phyloP scores from a whole-genome alignment of 176 grass and related monocot species.

The Ensete glaucum region DNA sequence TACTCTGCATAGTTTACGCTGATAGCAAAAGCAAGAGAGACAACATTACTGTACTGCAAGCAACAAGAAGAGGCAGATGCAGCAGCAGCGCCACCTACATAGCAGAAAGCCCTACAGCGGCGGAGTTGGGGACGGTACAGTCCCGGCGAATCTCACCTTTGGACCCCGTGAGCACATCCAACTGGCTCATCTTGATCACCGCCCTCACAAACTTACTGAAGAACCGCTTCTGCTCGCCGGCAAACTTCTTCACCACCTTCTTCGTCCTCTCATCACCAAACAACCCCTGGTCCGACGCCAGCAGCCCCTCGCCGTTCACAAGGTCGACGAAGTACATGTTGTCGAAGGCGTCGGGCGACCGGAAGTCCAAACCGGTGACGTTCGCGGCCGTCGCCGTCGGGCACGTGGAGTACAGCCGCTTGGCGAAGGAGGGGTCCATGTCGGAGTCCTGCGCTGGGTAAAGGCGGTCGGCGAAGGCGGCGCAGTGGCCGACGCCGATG shows the following conservation, averaged over 20 bases:
- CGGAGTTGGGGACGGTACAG: constrained; percentile 21
- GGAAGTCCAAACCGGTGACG: constrained; percentile 21
- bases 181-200: constrained; percentile 38
- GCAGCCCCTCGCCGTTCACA: constrained; percentile 20
- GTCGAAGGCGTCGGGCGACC: constrained; percentile 36
- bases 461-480: constrained; percentile 22
- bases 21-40: too few species aligned
- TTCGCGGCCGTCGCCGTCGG: background rate
- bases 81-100: too few species aligned
- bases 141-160: constrained; percentile 29
- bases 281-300: constrained; percentile 41
- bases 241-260: constrained; percentile 19
- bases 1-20: too few species aligned
- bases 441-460: background rate
- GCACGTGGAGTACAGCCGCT: constrained; percentile 23
- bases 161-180: constrained; percentile 30
- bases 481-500: constrained; percentile 28
- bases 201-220: constrained; percentile 34
- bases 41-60: too few species aligned
- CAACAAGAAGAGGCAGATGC: too few species aligned
- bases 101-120: background rate
- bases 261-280: constrained; percentile 13
- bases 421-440: constrained; percentile 18
- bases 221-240: constrained; percentile 16
- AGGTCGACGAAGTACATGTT: constrained; percentile 53